Base-by-base conservation (phyloP, 2,329 filamentous ascomycete genomes). In the Torrubiella hemipterigena region DNA sequence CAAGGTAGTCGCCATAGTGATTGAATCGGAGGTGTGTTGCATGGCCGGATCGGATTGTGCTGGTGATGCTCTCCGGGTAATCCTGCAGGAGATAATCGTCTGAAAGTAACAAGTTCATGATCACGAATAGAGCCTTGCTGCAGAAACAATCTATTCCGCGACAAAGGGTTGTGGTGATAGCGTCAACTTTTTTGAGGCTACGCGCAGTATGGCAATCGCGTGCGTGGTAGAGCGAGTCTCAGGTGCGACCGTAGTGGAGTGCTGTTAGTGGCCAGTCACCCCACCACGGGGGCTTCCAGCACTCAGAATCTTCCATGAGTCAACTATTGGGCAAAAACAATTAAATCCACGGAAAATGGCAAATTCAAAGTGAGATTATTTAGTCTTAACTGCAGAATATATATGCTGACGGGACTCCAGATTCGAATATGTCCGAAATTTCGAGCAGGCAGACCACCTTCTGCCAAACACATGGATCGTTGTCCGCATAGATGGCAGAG, bases 401-500 rank as follows among this genome's bases (percentile, higher is more conserved):
- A 33, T 12, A 12, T 27, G 50, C 40, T 37, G 20, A 38, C 25
- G 6, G 9, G 13, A 4, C 19, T 27, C 8, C 31, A 94, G 84
- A 57, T 96, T 86, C 52, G 87, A 93, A 61, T 98, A 98, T 56
- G 89, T 96, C 40, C 84, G 83, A 52, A 59, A 65, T 29, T 96
- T 96, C 49, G 91, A 98, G 65, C 81, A 81, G 49, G 62, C 77
- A 6, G 86, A 95, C 50, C 58, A 59, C 28, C 62, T 98, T 24
- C 68, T 96, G 15, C 84, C 79, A 32, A 93, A 93, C 50, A 96
- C 89, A 17, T 98, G 87, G 86, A 81, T 96, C 34, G 85, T 96
- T 14, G 77, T 98, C 34, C 78, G 91, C 37, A 78, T 98, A 47
- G 91, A 98, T 58, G 91, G 91, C 16, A 72, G 89, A 41, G 87